Evolutionary conservation across 2,329 filamentous ascomycete genomes (phyloP).

Genomic region (Epichloe scottii): DNA sequence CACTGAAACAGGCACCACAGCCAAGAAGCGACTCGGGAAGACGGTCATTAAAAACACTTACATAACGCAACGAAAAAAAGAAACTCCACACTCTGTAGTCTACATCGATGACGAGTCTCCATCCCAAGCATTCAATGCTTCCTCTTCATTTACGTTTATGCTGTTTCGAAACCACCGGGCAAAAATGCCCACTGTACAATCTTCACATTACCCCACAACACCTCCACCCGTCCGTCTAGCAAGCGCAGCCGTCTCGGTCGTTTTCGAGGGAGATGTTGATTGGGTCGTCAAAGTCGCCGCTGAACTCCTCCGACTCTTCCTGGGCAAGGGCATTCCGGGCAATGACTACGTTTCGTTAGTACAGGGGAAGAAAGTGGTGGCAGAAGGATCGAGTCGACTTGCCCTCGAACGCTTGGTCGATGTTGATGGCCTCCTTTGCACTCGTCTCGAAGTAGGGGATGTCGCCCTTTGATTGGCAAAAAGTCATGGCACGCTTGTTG

Average conservation of each 20-base stretch:
- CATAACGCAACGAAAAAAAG: conserved; percentile 3
- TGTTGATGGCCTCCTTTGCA: conserved; percentile 96
- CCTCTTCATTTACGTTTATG: conserved; percentile 7
- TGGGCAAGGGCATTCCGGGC: conserved; percentile 90
- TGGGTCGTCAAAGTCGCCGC: conserved; percentile 90
- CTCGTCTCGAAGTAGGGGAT: conserved; percentile 99
- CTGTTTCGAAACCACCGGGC: not conserved
- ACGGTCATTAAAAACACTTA: conserved; percentile 5
- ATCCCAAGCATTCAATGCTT: not conserved
- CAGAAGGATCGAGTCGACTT: conserved; percentile 10
- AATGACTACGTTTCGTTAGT: conserved; percentile 52
- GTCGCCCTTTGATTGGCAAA: conserved; percentile 92
- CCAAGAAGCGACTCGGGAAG: not conserved
- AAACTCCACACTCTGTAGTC: conserved; percentile 8
- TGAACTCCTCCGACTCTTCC: conserved; percentile 96
- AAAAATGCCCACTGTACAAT: not conserved
- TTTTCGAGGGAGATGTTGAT: conserved; percentile 97
- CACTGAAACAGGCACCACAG: not conserved
- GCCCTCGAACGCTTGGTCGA: conserved; percentile 71
- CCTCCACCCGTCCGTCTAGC: conserved; percentile 37
- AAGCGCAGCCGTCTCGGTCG: conserved; percentile 84
- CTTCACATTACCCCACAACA: not conserved
- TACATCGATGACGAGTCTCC: conserved; percentile 5
- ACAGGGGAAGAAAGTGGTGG: not conserved
- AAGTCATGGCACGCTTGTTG: conserved; percentile 90